Base-by-base conservation (phyloP, 2,329 filamentous ascomycete species). In the Penicillium janthinellum region DNA sequence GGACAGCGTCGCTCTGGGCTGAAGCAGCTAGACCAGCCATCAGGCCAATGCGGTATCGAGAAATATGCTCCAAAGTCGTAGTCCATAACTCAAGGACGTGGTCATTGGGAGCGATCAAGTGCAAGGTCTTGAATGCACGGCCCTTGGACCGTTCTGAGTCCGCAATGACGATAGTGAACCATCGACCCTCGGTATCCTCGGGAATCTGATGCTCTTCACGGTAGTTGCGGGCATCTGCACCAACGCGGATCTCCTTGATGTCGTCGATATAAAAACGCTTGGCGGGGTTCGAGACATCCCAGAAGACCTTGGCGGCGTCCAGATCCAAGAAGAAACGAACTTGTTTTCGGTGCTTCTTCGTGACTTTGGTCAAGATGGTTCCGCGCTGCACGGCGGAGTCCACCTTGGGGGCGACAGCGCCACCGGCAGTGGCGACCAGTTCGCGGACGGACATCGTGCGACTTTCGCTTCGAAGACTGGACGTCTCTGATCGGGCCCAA, bases 261-360 rank as follows among this genome's bases (percentile, higher is more conserved):
- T 98, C 92, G 70, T 99, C 95, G 63, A 99, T 91, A 75, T 96
- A 96, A 64, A 99, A 90, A 55, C 87, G 88, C 74, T 97, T 98
- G 25, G 87, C 86, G 0, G 90, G 88, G 38, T 91, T 88, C 8
- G 84, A 86, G 49, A 87, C 85, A 75, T 96, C 90, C 94, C 94
- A 98, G 28, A 85, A 90, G 25, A 99, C 90, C 75, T 92, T 95
- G 61, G 90, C 93, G 1, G 90, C 86, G 70, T 94, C 90, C 25
- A 90, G 84, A 69, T 98, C 92, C 25, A 98, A 86, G 54, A 89
- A 86, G 68, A 97, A 87, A 28, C 84, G 85, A 72, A 95, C 92
- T 56, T 84, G 81, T 64, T 88, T 87, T 67, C 83, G 88, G 74
- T 86, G 88, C 71, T 94, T 95, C 78, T 91, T 94, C 48, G 92